Percentiles rank a stretch among this genome's conserved stretches.
Evolutionary conservation across 2,329 filamentous ascomycete species (phyloP).

Genomic region (Fusarium newnesense): DNA sequence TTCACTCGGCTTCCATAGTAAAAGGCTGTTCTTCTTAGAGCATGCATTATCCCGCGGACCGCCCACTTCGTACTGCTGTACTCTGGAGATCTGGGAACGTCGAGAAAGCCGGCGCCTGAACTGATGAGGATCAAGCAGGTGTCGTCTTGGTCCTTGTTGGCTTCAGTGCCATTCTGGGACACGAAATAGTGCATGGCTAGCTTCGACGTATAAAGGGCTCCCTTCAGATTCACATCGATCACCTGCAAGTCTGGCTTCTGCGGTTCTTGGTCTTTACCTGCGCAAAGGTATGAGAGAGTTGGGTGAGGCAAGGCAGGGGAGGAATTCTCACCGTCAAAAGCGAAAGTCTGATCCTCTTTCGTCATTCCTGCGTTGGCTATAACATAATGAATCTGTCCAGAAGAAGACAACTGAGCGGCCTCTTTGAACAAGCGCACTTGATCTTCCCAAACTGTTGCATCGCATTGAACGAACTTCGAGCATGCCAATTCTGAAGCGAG

Average conservation of each 20-base stretch:
- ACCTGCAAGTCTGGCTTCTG: neutral
- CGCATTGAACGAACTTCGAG: neutral
- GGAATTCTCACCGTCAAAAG: neutral
- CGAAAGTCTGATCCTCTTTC: neutral
- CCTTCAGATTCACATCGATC: neutral
- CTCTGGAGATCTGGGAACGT: neutral
- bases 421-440: neutral
- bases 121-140: conserved; percentile 1
- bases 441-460: neutral
- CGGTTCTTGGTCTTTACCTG: neutral
- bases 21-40: neutral
- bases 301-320: fast-evolving
- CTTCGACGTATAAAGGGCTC: neutral
- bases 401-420: neutral
- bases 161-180: neutral
- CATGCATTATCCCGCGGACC: conserved; percentile 10
- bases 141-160: neutral
- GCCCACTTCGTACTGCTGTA: conserved; percentile 17
- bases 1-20: conserved; percentile 5
- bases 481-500: neutral
- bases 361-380: conserved; percentile 5
- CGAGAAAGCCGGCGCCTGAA: neutral
- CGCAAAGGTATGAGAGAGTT: neutral
- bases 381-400: neutral
- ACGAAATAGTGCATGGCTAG: conserved; percentile 10